Percentiles rank a stretch among this genome's conserved stretches.
Evolutionary conservation across 2,329 filamentous ascomycete species (phyloP).

Genomic region (Phaeosphaeria sp.): DNA sequence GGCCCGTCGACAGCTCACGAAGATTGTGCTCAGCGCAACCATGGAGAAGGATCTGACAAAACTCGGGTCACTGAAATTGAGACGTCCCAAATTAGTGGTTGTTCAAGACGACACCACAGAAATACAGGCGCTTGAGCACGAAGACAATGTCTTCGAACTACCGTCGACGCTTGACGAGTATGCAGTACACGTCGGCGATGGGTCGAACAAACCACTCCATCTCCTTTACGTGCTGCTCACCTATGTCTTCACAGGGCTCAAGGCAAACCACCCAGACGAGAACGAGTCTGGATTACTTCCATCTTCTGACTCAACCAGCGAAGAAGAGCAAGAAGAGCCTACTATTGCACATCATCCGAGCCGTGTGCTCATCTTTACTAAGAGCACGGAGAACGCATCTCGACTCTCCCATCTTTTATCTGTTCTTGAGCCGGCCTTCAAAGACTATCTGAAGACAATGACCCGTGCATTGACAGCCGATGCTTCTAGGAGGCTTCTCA

Average conservation of each 20-base stretch:
- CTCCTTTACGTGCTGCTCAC: slow-evolving; percentile 77
- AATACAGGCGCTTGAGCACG: slow-evolving; percentile 25
- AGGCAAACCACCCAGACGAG: slow-evolving; percentile 1
- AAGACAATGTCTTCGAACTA: slow-evolving; percentile 60
- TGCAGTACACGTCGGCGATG: slow-evolving; percentile 57
- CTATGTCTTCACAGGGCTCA: slow-evolving; percentile 48
- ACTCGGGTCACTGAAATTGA: slow-evolving; percentile 74
- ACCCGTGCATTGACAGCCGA: slow-evolving; percentile 80
- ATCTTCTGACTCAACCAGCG: slow-evolving; percentile 14
- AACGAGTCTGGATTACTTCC: slow-evolving; percentile 17
- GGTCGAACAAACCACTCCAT: slow-evolving; percentile 74
- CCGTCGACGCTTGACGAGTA: slow-evolving; percentile 58
- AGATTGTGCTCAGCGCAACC: slow-evolving; percentile 88
- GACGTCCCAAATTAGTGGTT: slow-evolving; percentile 76
- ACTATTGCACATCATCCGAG: slow-evolving; percentile 29
- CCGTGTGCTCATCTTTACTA: slow-evolving; percentile 80
- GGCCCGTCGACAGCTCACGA: slow-evolving; percentile 63
- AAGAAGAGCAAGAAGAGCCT: slow-evolving; percentile 8
- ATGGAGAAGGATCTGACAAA: slow-evolving; percentile 88
- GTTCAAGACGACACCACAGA: slow-evolving; percentile 64
- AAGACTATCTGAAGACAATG: slow-evolving; percentile 69
- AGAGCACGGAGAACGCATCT: slow-evolving; percentile 86
- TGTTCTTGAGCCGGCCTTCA: slow-evolving; percentile 67
- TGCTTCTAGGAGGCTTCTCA: slow-evolving; percentile 70
- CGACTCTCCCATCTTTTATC: slow-evolving; percentile 81